These are phyloP conservation scores for Suillus weaverae DNA, from an alignment of 768 basidiomycete species.

Conservation along the genomic window DNA sequence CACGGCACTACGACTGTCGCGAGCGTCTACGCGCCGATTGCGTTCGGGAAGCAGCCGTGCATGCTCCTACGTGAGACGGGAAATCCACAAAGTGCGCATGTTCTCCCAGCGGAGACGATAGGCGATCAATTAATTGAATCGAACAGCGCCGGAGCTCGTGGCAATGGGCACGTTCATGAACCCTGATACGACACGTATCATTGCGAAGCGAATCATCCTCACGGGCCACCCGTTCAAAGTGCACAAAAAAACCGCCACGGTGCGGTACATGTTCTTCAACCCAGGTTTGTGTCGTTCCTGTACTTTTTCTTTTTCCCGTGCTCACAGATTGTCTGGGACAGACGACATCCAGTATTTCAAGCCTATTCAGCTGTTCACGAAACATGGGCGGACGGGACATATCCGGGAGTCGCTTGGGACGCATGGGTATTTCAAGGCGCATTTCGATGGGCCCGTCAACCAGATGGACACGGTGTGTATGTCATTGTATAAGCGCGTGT, in stretches of 20 bases:
- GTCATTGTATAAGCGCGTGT: constrained; percentile 82
- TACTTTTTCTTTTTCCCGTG: neutral
- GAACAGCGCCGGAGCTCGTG: constrained; percentile 75
- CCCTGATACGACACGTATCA: constrained; percentile 87
- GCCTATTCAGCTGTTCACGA: constrained; percentile 85
- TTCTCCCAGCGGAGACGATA: neutral
- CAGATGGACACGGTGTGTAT: constrained; percentile 99
- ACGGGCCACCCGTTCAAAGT: constrained; percentile 97
- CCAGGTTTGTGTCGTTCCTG: constrained; percentile 46
- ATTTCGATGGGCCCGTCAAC: constrained; percentile 89
- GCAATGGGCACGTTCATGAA: constrained; percentile 83
- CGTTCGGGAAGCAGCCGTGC: constrained; percentile 79
- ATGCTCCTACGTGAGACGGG: constrained; percentile 70
- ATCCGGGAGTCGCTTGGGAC: constrained; percentile 82
- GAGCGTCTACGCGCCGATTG: constrained; percentile 85
- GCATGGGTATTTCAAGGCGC: constrained; percentile 97
- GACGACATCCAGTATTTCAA: constrained; percentile 94
- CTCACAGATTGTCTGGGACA: constrained; percentile 23
- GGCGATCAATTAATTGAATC: neutral
- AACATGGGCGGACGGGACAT: constrained; percentile 71
- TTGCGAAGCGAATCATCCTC: constrained; percentile 91
- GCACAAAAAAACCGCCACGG: constrained; percentile 94
- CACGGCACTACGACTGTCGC: constrained; percentile 82
- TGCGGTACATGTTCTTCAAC: constrained; percentile 99
- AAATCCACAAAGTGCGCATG: constrained; percentile 59